Conservation (phyloP, 306 rosid species). For the Betula pendula region DNA sequence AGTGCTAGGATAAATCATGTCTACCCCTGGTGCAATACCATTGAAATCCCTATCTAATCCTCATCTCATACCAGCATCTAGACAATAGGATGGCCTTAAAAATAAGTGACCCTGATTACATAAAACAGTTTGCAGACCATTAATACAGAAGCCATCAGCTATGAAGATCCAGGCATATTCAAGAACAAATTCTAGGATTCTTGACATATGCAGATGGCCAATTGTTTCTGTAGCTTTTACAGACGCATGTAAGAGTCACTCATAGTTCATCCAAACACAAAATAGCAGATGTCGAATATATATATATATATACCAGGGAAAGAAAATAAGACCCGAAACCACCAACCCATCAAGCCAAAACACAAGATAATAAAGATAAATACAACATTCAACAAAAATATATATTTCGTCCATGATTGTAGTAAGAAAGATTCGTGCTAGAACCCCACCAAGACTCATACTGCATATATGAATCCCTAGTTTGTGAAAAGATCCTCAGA, state of each 20-base stretch:
- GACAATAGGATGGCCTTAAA: not conserved
- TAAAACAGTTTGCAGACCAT: not conserved
- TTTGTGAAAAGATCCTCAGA: not conserved
- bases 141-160: not conserved
- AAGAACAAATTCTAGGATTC: not conserved
- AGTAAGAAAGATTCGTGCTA: not conserved
- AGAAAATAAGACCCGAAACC: not conserved
- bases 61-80: not conserved
- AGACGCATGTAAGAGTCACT: not conserved
- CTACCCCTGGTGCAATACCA: not conserved
- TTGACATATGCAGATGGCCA: not conserved
- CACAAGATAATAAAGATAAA: no score
- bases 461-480: not conserved
- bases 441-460: not conserved
- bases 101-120: not conserved
- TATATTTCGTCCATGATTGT: not conserved
- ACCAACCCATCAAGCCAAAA: not conserved
- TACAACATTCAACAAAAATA: not conserved
- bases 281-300: not conserved
- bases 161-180: not conserved
- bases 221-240: not conserved
- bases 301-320: not conserved
- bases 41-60: not conserved
- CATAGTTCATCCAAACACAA: not conserved
- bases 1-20: not conserved